Conservation (phyloP, 805 yeast genomes). For the Wickerhamomyces subpelliculosus region DNA sequence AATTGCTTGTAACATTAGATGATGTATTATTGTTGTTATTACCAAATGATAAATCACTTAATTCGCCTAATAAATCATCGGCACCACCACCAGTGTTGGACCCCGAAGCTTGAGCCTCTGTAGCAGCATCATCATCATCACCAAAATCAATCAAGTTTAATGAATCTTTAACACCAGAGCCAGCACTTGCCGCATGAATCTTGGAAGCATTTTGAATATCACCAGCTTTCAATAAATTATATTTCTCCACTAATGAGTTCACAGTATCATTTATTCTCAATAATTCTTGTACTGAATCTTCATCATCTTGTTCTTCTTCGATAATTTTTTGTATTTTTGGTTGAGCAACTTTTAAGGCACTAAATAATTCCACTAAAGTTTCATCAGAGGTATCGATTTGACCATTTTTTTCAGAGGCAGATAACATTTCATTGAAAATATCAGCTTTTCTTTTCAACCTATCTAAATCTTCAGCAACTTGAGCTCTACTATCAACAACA, state of each 20-base stretch:
- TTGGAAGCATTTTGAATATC: conserved; percentile 46
- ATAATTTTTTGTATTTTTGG: conserved; percentile 83
- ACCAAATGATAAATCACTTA: conserved; percentile 54
- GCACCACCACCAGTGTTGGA: conserved; percentile 37
- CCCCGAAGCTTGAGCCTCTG: conserved; percentile 18
- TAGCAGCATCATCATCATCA: conserved; percentile 40
- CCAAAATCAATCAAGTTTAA: conserved; percentile 71
- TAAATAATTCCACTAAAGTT: conserved; percentile 70
- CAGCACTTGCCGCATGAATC: conserved; percentile 34
- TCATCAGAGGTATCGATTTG: conserved; percentile 42
- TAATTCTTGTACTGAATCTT: conserved; percentile 57
- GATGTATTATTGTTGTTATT: neutral
- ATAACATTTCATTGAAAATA: conserved; percentile 80
- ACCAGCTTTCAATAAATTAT: conserved; percentile 58
- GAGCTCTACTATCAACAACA: conserved; percentile 54
- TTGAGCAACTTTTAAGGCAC: conserved; percentile 73
- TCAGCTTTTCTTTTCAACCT: conserved; percentile 82
- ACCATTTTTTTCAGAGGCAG: conserved; percentile 37
- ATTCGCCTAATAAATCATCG: conserved; percentile 68
- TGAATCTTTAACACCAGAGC: conserved; percentile 24
- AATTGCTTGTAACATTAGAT: conserved; percentile 17
- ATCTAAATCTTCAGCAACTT: conserved; percentile 77
- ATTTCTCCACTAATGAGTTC: conserved; percentile 61
- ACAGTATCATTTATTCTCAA: conserved; percentile 69
- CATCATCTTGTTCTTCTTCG: conserved; percentile 70